phyloP scores from a whole-genome alignment of 768 basidiomycete species.

The Calocera cornea region DNA sequence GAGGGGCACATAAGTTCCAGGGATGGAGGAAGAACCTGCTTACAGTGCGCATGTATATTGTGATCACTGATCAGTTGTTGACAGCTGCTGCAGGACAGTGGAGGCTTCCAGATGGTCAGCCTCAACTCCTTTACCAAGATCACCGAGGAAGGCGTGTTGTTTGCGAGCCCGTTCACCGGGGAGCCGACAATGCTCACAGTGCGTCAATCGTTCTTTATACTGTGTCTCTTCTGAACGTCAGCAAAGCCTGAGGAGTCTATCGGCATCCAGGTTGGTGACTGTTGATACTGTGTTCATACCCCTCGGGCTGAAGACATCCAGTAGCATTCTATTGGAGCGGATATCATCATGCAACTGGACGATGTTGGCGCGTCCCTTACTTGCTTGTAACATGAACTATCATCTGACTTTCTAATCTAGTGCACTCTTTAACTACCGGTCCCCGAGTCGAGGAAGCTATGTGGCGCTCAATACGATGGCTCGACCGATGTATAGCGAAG shows the following conservation, averaged over 20 bases:
- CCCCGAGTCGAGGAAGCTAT: conserved; percentile 78
- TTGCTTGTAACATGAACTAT: neutral
- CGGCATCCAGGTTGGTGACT: conserved; percentile 12
- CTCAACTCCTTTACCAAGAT: conserved; percentile 72
- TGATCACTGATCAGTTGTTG: conserved; percentile 2
- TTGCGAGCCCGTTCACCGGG: conserved; percentile 72
- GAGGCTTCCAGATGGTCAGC: conserved; percentile 66
- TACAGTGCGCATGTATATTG: conserved; percentile 37
- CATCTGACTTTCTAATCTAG: conserved; percentile 27
- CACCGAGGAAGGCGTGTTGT: conserved; percentile 78
- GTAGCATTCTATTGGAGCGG: conserved; percentile 75
- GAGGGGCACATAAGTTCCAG: conserved; percentile 83
- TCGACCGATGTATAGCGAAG: conserved; percentile 70
- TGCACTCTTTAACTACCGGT: conserved; percentile 66
- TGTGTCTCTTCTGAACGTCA: neutral
- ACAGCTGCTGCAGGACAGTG: conserved; percentile 49
- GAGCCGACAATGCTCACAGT: conserved; percentile 82
- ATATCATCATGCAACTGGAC: conserved; percentile 92
- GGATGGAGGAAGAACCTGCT: conserved; percentile 77
- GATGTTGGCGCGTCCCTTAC: conserved; percentile 55
- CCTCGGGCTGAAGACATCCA: conserved; percentile 36
- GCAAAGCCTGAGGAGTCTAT: conserved; percentile 80
- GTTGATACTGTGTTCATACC: neutral
- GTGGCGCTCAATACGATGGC: conserved; percentile 77
- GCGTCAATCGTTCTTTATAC: conserved; percentile 18